phyloP scores from a whole-genome alignment of 441 rosid species.

The Populus tomentosa region DNA sequence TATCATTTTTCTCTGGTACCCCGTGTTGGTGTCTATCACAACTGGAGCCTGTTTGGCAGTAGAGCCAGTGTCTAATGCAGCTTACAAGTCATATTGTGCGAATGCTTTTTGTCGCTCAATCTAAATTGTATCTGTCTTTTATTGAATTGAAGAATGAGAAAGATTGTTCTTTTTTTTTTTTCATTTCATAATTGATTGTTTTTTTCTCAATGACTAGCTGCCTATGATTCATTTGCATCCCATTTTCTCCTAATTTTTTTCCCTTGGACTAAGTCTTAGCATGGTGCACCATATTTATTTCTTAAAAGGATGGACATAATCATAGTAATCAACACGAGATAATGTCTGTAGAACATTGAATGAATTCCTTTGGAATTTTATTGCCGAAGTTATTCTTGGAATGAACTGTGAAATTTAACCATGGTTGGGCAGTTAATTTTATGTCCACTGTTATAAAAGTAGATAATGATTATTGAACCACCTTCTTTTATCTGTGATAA shows the following conservation, averaged over 20 bases:
- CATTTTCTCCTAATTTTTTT: not conserved
- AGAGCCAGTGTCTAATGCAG: not conserved
- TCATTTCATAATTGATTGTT: not conserved
- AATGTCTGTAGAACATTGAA: not conserved
- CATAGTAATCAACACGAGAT: not conserved
- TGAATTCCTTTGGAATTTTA: not conserved
- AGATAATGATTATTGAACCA: not conserved
- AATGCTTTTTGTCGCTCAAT: not conserved
- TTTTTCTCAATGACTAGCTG: not conserved
- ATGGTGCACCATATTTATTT: not conserved
- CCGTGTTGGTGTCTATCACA: conserved; percentile 14
- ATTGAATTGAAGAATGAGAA: not conserved
- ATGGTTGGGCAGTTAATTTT: not conserved
- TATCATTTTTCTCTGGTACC: conserved; percentile 13
- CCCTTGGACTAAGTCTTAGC: not conserved
- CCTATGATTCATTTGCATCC: not conserved
- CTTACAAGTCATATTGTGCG: not conserved
- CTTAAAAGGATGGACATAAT: not conserved
- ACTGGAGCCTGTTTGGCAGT: not conserved
- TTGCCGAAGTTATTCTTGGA: not conserved
- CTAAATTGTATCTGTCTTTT: not conserved
- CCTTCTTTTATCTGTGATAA: not conserved
- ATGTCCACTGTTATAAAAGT: not conserved
- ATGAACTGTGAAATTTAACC: not conserved
- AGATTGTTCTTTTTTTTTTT: not conserved